These are phyloP conservation scores for Sporothrix schenckii DNA, from an alignment of 2,329 filamentous ascomycete species.

Conservation along the genomic window DNA sequence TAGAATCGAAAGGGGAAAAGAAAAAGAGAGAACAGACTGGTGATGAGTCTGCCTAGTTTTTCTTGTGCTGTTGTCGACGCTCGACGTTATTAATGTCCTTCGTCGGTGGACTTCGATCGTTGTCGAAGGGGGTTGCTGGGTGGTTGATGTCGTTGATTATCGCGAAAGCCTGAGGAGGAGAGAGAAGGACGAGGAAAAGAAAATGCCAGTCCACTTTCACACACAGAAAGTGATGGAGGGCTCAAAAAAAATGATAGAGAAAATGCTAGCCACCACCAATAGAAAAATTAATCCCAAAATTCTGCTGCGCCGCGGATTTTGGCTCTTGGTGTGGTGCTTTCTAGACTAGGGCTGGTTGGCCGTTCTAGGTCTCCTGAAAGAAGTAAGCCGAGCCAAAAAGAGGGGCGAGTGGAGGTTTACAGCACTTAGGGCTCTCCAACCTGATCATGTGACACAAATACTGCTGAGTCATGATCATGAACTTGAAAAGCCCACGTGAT, in stretches of 20 bases:
- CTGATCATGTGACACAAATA: constrained; percentile 23
- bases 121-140: constrained; percentile 28
- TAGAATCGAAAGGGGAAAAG: constrained; percentile 18
- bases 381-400: not conserved
- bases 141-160: constrained; percentile 32
- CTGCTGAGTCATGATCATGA: not conserved
- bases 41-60: constrained; percentile 26
- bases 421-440: constrained; percentile 25
- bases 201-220: constrained; percentile 22
- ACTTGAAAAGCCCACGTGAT: not conserved
- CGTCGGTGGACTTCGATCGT: constrained; percentile 31
- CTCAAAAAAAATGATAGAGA: constrained; percentile 32
- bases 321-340: constrained; percentile 29
- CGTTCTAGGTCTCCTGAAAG: constrained; percentile 2
- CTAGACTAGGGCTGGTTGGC: constrained; percentile 33
- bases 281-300: constrained; percentile 27
- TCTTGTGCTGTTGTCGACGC: constrained; percentile 32
- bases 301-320: constrained; percentile 26
- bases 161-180: constrained; percentile 33
- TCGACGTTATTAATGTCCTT: constrained; percentile 30
- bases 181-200: constrained; percentile 26
- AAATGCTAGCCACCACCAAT: constrained; percentile 28
- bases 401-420: not conserved
- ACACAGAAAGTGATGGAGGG: constrained; percentile 27
- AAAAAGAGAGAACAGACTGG: constrained; percentile 32